Base-by-base conservation (phyloP, 1,284 basidiomycete species). In the Neolentinus lepideus region DNA sequence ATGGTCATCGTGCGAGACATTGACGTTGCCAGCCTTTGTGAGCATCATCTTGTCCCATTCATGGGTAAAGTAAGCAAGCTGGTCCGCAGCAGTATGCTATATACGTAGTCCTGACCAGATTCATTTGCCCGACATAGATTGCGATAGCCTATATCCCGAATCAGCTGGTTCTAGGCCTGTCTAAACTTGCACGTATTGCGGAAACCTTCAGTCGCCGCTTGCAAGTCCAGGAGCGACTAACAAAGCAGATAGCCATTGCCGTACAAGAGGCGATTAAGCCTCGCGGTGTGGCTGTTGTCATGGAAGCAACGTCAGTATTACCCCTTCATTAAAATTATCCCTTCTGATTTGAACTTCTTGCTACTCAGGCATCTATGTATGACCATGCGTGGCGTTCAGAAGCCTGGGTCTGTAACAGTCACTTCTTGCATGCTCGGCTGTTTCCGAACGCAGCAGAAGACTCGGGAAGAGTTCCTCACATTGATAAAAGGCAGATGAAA, bases 381-480 rank as follows among this genome's bases (percentile, higher is more conserved):
- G 97, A 94, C 95, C 1, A 99, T 99, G 95, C 88, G 97, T 57
- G 97, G 97, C 43, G 97, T 99, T 1, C 97, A 99, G 73, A 99
- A 99, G 73, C 96, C 96, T 1, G 96, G 97, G 26, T 83, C 96
- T 6, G 84, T 90, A 21, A 99, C 97, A 0, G 91, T 97, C 31
- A 99, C 97, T 1, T 95, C 92, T n/a, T 98, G 95, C 63, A 99
- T 99, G 97, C 78, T 98, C 55, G 97, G 97, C 11, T 97, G 93
- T 66, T 99, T 99, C 81, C 83, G 97, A 55, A 90, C 92, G 12
- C 90, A 94, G 63, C 94, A 97, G 71, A 99, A 99, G 76, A 99
- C 97, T 24, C 83, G 97, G 38, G 96, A 98, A 71, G 97, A 99
- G 65, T 92, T 92, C 71, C 79, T 92, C 56, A 92, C 90, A 14